Base-by-base conservation (phyloP, 768 basidiomycete species). In the Amanita pallidorosea region DNA sequence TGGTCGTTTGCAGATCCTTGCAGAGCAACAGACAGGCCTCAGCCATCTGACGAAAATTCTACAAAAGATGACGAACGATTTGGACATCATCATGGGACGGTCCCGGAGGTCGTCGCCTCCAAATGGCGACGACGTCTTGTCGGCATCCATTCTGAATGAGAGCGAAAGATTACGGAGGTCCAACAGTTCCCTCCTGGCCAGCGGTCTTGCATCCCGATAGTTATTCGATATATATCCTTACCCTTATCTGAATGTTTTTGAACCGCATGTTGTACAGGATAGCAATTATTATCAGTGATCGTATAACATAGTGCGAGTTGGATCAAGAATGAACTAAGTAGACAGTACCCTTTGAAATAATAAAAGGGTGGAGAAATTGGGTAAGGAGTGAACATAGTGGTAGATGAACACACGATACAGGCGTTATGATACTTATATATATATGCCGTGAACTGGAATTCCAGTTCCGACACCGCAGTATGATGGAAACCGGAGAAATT, bases 21-120 rank as follows among this genome's bases (percentile, higher is more conserved):
- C 71, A 6, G 82, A 88, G 55, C 82, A 92, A 61, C 90, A 92
- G 61, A 75, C 80, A 0, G 90, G 90, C 20, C 67, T 93, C 49
- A 81, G 81, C 22, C 85, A 91, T 62, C 68, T 93, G 47, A 89
- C 85, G 7, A 85, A 80, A 60, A 81, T 89, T 38, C 60, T 92
- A 49, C 77, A 82, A 51, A 72, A 70, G 53, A 76, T 75, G 56
- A 64, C 79, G 57, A 78, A 74, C 59, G 88, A 89, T 67, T 62
- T 90, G 49, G 73, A 68, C 12, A 70, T 87, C 23, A 80, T 91
- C 31, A 66, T 75, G 63, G 80, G 79, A 34, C 50, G 47, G 15
- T 48, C 47, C 23, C 33, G 43, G 34, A 8, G 23, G 47, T 48
- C 47, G 20, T 51, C 50, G 20, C 31, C 41, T 22, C 53, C 13